Evolutionary conservation across 2,329 filamentous ascomycete species (phyloP).

Genomic region (Thelonectria blattea): DNA sequence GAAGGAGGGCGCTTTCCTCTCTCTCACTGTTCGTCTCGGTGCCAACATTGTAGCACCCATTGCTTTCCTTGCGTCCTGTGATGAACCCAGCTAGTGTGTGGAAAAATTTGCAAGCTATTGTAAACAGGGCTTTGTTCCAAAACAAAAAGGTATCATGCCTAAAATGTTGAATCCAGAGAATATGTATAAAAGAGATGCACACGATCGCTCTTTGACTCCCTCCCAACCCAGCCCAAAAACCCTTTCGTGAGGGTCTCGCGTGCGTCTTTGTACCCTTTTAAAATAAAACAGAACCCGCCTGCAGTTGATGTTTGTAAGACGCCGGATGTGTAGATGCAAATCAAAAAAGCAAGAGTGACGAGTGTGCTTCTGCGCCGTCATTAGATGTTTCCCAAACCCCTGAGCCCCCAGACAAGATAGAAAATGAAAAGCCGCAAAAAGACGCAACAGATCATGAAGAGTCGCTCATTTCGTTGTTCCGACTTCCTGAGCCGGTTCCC

Average conservation of each 20-base stretch:
- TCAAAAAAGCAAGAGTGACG: constrained; percentile 23
- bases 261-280: constrained; percentile 19
- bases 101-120: constrained; percentile 1
- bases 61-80: neutral
- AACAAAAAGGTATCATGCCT: constrained; percentile 36
- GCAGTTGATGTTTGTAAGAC: constrained; percentile 24
- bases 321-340: constrained; percentile 23
- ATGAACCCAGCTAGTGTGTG: neutral
- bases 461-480: constrained; percentile 35
- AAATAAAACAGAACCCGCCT: constrained; percentile 26
- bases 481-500: constrained; percentile 38
- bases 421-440: constrained; percentile 5
- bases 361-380: constrained; percentile 31
- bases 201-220: constrained; percentile 27
- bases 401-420: constrained; percentile 3
- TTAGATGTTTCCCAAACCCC: constrained; percentile 25
- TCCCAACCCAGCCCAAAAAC: neutral
- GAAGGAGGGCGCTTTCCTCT: neutral
- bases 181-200: constrained; percentile 16
- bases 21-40: neutral
- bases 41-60: neutral
- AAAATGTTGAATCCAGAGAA: constrained; percentile 28
- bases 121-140: constrained; percentile 5
- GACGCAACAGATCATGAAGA: constrained; percentile 30
- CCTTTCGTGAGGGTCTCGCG: constrained; percentile 25